Evolutionary conservation across 2,329 filamentous ascomycete genomes (phyloP).

Genomic region (Phymatotrichopsis omnivora): DNA sequence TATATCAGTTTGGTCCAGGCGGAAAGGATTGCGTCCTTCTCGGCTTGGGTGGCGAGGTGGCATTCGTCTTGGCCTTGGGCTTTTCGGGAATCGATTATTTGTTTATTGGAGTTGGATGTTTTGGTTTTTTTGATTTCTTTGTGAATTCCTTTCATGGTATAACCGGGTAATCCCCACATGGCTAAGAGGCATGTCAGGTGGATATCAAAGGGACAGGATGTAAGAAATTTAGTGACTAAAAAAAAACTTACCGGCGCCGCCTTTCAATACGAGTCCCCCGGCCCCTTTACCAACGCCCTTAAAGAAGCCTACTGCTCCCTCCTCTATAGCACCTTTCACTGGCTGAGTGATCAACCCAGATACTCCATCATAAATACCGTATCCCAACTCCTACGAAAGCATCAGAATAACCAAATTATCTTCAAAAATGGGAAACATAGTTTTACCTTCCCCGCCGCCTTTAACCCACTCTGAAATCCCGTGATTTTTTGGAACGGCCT

Average conservation of each 20-base stretch:
- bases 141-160: slow-evolving; percentile 72
- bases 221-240: not conserved
- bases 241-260: slow-evolving; percentile 55
- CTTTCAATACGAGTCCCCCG: slow-evolving; percentile 70
- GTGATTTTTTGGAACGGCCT: slow-evolving; percentile 70
- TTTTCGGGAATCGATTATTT: slow-evolving; percentile 16
- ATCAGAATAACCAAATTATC: too few relatives aligned
- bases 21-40: slow-evolving; percentile 7
- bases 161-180: slow-evolving; percentile 63
- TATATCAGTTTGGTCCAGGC: slow-evolving; percentile 9
- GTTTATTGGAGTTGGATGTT: slow-evolving; percentile 43
- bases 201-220: slow-evolving; percentile 9
- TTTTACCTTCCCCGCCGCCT: slow-evolving; percentile 66
- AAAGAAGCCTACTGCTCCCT: slow-evolving; percentile 55
- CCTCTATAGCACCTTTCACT: slow-evolving; percentile 55
- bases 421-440: too few relatives aligned
- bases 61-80: slow-evolving; percentile 13
- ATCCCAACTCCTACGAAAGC: slow-evolving; percentile 67
- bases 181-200: slow-evolving; percentile 30
- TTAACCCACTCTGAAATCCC: slow-evolving; percentile 62
- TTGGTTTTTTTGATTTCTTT: slow-evolving; percentile 64
- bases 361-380: slow-evolving; percentile 71
- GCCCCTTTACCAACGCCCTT: slow-evolving; percentile 77
- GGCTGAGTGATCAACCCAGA: slow-evolving; percentile 74
- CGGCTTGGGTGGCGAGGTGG: slow-evolving; percentile 4